Percentiles rank a stretch among this genome's conserved stretches.
phyloP scores from a whole-genome alignment of 2,329 filamentous ascomycete species.

The Dendryphion nanum region DNA sequence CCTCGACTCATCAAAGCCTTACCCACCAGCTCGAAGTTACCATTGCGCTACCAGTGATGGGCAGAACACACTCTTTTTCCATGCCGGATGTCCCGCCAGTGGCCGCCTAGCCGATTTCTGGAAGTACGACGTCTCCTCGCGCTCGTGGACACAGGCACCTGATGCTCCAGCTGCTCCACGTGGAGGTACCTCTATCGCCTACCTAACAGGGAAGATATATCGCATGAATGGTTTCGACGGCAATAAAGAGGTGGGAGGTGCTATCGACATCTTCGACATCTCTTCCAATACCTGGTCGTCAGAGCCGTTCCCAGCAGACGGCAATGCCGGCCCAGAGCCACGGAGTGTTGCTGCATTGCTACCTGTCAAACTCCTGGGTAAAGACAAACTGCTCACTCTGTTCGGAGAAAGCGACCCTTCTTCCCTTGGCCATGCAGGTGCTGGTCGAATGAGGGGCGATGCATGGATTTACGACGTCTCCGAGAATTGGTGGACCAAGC shows the following conservation, averaged over 20 bases:
- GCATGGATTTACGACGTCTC: constrained; percentile 48
- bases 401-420: constrained; percentile 57
- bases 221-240: constrained; percentile 82
- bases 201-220: constrained; percentile 65
- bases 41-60: constrained; percentile 67
- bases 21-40: constrained; percentile 67
- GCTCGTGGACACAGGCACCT: constrained; percentile 66
- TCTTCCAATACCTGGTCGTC: constrained; percentile 42
- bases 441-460: constrained; percentile 56
- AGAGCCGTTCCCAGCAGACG: constrained; percentile 42
- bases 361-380: constrained; percentile 38
- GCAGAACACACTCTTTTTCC: constrained; percentile 69
- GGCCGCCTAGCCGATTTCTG: constrained; percentile 70
- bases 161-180: constrained; percentile 66
- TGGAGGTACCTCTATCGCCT: constrained; percentile 66
- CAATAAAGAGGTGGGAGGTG: constrained; percentile 65
- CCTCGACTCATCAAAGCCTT: constrained; percentile 43
- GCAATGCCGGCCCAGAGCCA: constrained; percentile 45
- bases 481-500: constrained; percentile 35
- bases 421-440: constrained; percentile 53
- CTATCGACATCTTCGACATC: constrained; percentile 61
- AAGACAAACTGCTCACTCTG: constrained; percentile 46
- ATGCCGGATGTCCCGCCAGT: constrained; percentile 69
- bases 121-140: constrained; percentile 67
- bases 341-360: constrained; percentile 52